Evolutionary conservation across 1,284 basidiomycete species (phyloP), one percentile per base, ranked within the genome.

Genomic region (Rhodofomes roseus): DNA sequence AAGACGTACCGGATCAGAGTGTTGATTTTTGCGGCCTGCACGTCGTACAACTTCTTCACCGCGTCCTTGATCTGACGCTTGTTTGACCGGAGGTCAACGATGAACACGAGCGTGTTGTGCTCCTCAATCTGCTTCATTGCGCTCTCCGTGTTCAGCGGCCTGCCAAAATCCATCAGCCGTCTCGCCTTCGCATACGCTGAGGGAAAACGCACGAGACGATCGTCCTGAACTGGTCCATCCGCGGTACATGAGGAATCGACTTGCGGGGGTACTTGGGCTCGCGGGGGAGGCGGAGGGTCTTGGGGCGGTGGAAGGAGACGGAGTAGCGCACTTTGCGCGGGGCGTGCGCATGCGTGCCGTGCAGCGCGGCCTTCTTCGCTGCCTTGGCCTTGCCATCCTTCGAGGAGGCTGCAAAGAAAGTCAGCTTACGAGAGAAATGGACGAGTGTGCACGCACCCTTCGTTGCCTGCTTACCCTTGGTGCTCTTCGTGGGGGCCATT

Each of bases 81-180:
- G 90, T 98, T 99, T 62, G 87, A 83, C 74, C 87, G 89, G 76
- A 98, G 76, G 79, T 98, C 96, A 58, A 97, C 95, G 67, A 98
- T 92, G 83, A 98, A 98, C 63, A 98, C 96, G 62, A 99, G 87
- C 48, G 96, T 98, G 83, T 99, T 99, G 84, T 98, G 90, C 79
- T 98, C 96, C 84, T 99, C 96, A 67, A 99, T 98, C 89, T 99
- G 98, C 85, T 94, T 94, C 92, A 93, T 94, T 61, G 92, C 92
- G 14, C 86, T 88, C 74, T 94, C 90, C 3, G 90, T 92, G 82
- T 90, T 92, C 73, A 92, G 72, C 23, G 90, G 90, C 58, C 87
- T 89, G 56, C 2, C 8, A 25, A 7, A 50, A 56, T 52, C 52
- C 57, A 50, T 39, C 20, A 27, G n/a, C 20, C 14, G 1, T 27